These are phyloP conservation scores for Aspergillus arachidicola DNA, from an alignment of 2,329 filamentous ascomycete genomes.

Conservation along the genomic window DNA sequence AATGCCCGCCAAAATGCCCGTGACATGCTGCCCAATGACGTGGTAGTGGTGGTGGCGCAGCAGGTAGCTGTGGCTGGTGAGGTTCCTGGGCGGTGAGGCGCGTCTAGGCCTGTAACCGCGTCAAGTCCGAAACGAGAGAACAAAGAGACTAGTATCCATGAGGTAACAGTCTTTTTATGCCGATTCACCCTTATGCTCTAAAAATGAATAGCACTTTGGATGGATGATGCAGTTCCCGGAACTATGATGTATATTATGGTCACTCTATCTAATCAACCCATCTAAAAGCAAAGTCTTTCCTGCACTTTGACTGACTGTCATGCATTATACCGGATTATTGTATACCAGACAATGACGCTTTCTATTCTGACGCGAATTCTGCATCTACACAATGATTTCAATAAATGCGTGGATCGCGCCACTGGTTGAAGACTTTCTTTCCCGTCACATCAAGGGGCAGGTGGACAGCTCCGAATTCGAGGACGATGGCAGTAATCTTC, in stretches of 20 bases:
- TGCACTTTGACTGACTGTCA: background rate
- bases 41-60: conserved; percentile 33
- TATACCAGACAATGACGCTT: conserved; percentile 5
- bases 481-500: conserved; percentile 39
- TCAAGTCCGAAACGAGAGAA: background rate
- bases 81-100: conserved; percentile 22
- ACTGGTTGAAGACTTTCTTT: conserved; percentile 27
- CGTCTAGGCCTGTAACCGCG: conserved; percentile 8
- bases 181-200: background rate
- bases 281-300: background rate
- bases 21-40: conserved; percentile 34
- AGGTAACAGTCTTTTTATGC: background rate
- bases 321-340: background rate
- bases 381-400: conserved; percentile 27
- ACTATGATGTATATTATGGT: conserved; percentile 2
- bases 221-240: background rate
- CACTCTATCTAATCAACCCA: conserved; percentile 1
- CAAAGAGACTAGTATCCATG: background rate
- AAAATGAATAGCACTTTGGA: background rate
- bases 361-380: conserved; percentile 9
- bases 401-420: conserved; percentile 27
- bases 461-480: conserved; percentile 22
- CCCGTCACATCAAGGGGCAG: conserved; percentile 19
- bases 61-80: conserved; percentile 20
- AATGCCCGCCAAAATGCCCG: conserved; percentile 10